Base-by-base conservation (phyloP, 345 rosid species). In the Tarenaya hassleriana region DNA sequence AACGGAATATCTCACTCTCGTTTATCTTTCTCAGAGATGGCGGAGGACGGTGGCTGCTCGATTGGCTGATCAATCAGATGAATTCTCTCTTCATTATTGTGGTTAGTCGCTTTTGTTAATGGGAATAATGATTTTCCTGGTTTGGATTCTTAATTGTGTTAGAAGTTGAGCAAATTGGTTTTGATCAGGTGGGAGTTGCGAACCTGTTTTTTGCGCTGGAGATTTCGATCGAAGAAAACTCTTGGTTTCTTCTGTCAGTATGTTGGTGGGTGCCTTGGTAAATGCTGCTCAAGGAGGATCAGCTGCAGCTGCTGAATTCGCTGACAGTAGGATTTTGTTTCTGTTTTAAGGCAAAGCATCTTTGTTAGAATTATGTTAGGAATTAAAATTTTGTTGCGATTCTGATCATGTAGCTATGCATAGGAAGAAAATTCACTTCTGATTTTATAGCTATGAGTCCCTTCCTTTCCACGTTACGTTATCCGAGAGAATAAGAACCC, bases 281-380 rank as follows among this genome's bases (percentile, higher is more conserved):
- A 60, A 40, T 57, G 47, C 66, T 57, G 53, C 67, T 14, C 47
- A 43, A 62, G 61, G 67, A 56, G 73, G 45, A 34, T 58, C 10
- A n/a, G 79, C 74, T 41, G 60, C 64, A 44, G 84, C 96, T 41
- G 65, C 91, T 38, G 89, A 79, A 54, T 91, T 80, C 55, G 68
- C 96, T 56, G 96, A 91, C 69, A 86, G 98, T 91, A 67, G 54
- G 48, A 8, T 4, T 32, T 41, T n/a, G 7, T 19, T 15, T 11
- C 4, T 17, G 5, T 21, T 13, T 4, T 5, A 27, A 13, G 13
- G 10, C 41, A 48, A 1, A 38, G 12, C 5, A 27, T 47, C 34
- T 35, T 57, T 21, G 35, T 57, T 8, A 16, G 1, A 27, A 9
- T 46, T 24, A 57, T 47, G 39, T 58, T 13, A 16, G 29, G 5